These are phyloP conservation scores for Crithidia thermophila DNA, from an alignment of 208 protist genomes.

Conservation along the genomic window DNA sequence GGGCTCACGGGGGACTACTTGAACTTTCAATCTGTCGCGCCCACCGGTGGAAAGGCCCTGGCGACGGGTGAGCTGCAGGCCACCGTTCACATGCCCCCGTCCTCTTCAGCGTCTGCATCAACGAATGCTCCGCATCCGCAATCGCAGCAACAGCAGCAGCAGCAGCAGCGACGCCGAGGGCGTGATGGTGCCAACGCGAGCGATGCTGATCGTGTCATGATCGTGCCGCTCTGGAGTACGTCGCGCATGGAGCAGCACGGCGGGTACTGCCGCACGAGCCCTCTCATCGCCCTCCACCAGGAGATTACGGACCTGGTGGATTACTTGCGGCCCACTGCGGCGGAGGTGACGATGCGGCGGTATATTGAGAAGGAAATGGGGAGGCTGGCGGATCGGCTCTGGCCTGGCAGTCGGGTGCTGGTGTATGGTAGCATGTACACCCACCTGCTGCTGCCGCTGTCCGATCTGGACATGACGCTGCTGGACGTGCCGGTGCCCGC, in stretches of 20 bases:
- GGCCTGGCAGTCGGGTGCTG: constrained; percentile 71
- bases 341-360: constrained; percentile 82
- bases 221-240: constrained; percentile 48
- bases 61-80: constrained; percentile 47
- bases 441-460: constrained; percentile 83
- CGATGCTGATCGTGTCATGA: neutral
- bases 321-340: constrained; percentile 73
- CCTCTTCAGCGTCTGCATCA: neutral
- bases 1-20: constrained; percentile 65
- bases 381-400: constrained; percentile 62
- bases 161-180: constrained; percentile 7
- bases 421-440: constrained; percentile 91
- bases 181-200: neutral
- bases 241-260: constrained; percentile 37
- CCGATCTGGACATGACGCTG: constrained; percentile 87
- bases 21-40: constrained; percentile 27
- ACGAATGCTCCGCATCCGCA: neutral
- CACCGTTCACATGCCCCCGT: constrained; percentile 20
- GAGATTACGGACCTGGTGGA: constrained; percentile 85
- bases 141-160: constrained; percentile 2
- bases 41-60: constrained; percentile 5
- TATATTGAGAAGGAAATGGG: constrained; percentile 66
- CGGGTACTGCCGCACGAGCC: constrained; percentile 58
- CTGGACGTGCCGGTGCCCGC: constrained; percentile 51
- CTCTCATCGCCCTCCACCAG: constrained; percentile 79